Evolutionary conservation across 805 yeast species (phyloP), one percentile per base, ranked within the genome.

Genomic region (Lachancea nothofagi): DNA sequence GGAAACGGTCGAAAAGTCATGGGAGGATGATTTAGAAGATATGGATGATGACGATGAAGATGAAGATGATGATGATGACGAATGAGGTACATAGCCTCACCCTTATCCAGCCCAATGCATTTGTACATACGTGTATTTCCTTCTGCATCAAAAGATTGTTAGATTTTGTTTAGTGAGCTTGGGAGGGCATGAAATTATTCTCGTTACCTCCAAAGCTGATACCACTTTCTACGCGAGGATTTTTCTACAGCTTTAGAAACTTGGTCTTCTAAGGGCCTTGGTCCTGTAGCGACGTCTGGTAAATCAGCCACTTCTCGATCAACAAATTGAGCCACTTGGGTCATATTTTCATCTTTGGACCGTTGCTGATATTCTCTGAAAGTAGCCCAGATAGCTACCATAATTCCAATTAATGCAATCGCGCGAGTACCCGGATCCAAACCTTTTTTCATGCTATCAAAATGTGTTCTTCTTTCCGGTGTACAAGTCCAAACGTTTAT

Each of bases 1-100:
- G 49, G 95, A 88, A 59, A 87, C 97, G 0, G 98, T 93, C 27
- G 98, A 93, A 53, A 81, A 75, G 48, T 84, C 95, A 52, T 89
- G 97, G 97, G 80, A 80, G 33, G 95, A 86, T 54, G 88, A 82
- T 49, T 72, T 81, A 54, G 55, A 54, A 0, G 65, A 62, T 37
- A 49, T 63, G 45, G 62, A 63, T 9, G 71, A 67, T 23, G 64
- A 69, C 10, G 66, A 59, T 22, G 58, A 54, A 2, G 66, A 59
- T 22, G 58, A 54, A 2, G 65, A 64, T 7, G 64, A 66, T 18
- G 62, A 60, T 1, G 49, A 48, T 8, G 68, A 65, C 33, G 50
- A 49, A 28, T 13, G 14, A 19, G 39, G n/a, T n/a, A n/a, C n/a
- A n/a, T n/a, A n/a, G n/a, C 25, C 28, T 22, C 21, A 21, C 12